A percentile compares a stretch with the other conserved stretches of the same genome.
These are phyloP conservation scores for Coleophoma crateriformis DNA, from an alignment of 2,329 filamentous ascomycete genomes.

Conservation along the genomic window DNA sequence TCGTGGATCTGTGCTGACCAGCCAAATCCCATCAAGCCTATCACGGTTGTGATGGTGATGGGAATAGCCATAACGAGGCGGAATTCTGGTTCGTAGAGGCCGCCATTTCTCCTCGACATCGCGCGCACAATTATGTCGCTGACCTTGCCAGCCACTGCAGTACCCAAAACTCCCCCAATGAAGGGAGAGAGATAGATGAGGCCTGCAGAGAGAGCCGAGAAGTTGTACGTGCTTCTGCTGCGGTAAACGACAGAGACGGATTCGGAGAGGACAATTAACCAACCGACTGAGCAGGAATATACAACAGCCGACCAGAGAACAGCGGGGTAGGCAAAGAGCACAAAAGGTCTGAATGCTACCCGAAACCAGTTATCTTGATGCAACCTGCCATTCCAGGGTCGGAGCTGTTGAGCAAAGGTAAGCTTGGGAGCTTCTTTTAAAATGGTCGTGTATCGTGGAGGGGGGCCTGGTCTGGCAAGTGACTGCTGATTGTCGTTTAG, in stretches of 20 bases:
- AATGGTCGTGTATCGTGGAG: conserved; percentile 58
- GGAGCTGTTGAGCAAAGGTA: conserved; percentile 70
- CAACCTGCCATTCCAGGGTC: conserved; percentile 73
- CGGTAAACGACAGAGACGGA: conserved; percentile 78
- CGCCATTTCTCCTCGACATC: conserved; percentile 83
- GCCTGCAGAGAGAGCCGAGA: conserved; percentile 73
- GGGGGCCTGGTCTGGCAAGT: not conserved
- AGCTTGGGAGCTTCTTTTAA: conserved; percentile 62
- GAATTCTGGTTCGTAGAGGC: conserved; percentile 92
- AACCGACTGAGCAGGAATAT: conserved; percentile 85
- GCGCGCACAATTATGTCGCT: conserved; percentile 79
- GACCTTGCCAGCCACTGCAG: conserved; percentile 81
- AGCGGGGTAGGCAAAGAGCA: conserved; percentile 81
- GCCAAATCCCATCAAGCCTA: conserved; percentile 93
- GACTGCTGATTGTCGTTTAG: not conserved
- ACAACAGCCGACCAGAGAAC: conserved; percentile 84
- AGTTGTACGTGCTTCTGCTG: conserved; percentile 65
- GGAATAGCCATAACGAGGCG: conserved; percentile 83
- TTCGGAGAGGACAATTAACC: conserved; percentile 93
- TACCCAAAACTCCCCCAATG: conserved; percentile 82
- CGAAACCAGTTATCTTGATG: conserved; percentile 73
- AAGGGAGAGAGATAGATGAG: conserved; percentile 89
- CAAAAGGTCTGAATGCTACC: conserved; percentile 73
- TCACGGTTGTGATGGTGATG: conserved; percentile 69
- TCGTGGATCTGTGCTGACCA: conserved; percentile 77